These are phyloP conservation scores for Flaveria trinervia DNA, from an alignment of 129 eudicot species.

Conservation along the genomic window DNA sequence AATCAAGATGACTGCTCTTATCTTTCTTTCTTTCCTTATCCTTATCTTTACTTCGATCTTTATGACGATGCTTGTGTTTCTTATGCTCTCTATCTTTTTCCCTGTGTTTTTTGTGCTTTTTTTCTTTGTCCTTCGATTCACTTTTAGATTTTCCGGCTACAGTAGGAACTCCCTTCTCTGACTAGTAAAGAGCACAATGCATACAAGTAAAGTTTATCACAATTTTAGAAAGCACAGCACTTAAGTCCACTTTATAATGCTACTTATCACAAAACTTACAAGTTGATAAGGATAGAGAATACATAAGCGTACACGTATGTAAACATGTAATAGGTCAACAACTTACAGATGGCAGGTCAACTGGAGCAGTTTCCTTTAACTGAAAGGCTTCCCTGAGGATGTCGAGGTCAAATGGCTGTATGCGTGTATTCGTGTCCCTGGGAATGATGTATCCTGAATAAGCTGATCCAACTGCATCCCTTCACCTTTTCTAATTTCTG, in stretches of 20 bases:
- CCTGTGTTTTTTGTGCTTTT: slow-evolving; percentile 80
- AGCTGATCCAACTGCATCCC: slow-evolving; percentile 91
- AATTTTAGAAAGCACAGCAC: background rate
- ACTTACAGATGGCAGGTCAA: slow-evolving; percentile 76
- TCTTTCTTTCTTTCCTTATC: slow-evolving; percentile 82
- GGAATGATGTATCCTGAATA: slow-evolving; percentile 41
- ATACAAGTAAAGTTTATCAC: background rate
- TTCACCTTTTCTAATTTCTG: slow-evolving; percentile 87
- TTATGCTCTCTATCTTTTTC: slow-evolving; percentile 92
- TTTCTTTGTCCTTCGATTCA: slow-evolving; percentile 79
- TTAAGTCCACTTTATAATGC: background rate
- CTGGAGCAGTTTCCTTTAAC: slow-evolving; percentile 65
- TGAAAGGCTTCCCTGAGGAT: slow-evolving; percentile 77
- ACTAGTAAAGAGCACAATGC: slow-evolving; percentile 39
- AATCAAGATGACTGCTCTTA: slow-evolving; percentile 55
- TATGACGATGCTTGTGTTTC: slow-evolving; percentile 91
- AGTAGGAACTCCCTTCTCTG: slow-evolving; percentile 80
- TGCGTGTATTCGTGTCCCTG: slow-evolving; percentile 55
- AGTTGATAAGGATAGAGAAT: background rate
- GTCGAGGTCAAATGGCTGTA: slow-evolving; percentile 72
- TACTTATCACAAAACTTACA: background rate
- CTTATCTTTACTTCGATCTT: slow-evolving; percentile 85
- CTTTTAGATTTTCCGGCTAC: slow-evolving; percentile 70
- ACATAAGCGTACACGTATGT: background rate
- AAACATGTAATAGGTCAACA: background rate